A percentile compares a stretch with the other conserved stretches of the same genome.
Conservation (phyloP, 2,329 filamentous ascomycete genomes). For the Fusarium annulatum region DNA sequence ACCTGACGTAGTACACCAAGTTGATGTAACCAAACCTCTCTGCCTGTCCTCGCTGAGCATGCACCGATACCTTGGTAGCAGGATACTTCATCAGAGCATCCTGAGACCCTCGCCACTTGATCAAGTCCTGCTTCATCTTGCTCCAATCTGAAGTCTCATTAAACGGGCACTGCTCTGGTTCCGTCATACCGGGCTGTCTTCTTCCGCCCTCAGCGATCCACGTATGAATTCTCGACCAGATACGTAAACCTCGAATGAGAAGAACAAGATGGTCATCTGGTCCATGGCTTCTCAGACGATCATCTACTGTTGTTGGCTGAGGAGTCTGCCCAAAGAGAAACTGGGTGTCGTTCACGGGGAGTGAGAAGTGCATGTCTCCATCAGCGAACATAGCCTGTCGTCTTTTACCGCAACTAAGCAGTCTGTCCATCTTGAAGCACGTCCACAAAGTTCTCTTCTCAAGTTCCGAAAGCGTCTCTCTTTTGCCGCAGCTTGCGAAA, state of each 20-base stretch:
- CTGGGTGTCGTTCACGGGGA: slow-evolving; percentile 30
- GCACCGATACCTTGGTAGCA: slow-evolving; percentile 33
- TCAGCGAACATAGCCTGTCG: slow-evolving; percentile 39
- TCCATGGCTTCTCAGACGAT: not conserved
- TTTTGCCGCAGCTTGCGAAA: slow-evolving; percentile 23
- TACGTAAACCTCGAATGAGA: slow-evolving; percentile 32
- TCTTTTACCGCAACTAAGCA: slow-evolving; percentile 39
- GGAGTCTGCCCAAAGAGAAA: slow-evolving; percentile 33
- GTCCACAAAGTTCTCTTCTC: slow-evolving; percentile 42
- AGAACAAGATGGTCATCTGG: slow-evolving; percentile 29
- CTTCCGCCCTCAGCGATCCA: slow-evolving; percentile 41
- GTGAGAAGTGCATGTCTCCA: slow-evolving; percentile 25
- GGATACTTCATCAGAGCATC: slow-evolving; percentile 35
- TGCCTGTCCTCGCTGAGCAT: slow-evolving; percentile 41
- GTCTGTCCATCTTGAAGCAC: slow-evolving; percentile 40
- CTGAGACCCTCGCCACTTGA: slow-evolving; percentile 37
- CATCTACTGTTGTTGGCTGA: not conserved
- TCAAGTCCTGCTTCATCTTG: slow-evolving; percentile 31
- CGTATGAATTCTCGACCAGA: slow-evolving; percentile 40
- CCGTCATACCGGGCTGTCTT: slow-evolving; percentile 36
- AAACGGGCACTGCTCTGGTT: slow-evolving; percentile 37
- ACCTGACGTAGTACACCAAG: slow-evolving; percentile 44
- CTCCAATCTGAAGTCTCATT: slow-evolving; percentile 34
- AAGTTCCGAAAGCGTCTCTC: slow-evolving; percentile 27
- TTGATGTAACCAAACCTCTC: slow-evolving; percentile 43